Evolutionary conservation across 371 early-diverging fungal genomes (phyloP), one percentile per base, ranked within the genome.

Genomic region (Funneliformis caledonium): DNA sequence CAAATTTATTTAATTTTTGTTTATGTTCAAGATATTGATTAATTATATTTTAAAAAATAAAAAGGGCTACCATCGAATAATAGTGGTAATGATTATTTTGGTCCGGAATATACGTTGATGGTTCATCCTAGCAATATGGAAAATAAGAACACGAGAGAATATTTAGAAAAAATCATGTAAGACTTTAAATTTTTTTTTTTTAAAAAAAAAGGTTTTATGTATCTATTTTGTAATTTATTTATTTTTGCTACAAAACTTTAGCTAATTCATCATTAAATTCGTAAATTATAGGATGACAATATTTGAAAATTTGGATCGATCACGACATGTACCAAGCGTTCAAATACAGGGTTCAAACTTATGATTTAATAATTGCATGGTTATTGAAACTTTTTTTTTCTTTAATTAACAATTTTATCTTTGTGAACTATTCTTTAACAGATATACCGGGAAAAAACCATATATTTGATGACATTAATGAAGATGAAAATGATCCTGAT

Each of bases 61-160:
- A 68, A 72, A 37, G 56, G 93, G 64, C 85, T 98, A 81, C 97
- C 99, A 0, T 94, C 90, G 84, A 97, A 97, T 84, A 97, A 97
- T 76, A 98, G 98, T 77, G 98, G 97, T 85, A 96, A 92, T 82
- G 96, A 96, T 67, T 96, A 95, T 82, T 97, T 91, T 84, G 97
- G 97, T 0, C 98, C 98, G 0, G 97, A 97, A 80, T 97, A 93
- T 85, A 91, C 91, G 59, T 87, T 99, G 42, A 95, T 97, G 70
- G 97, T 99, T 8, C 96, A 95, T 5, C 88, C 95, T 5, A 96
- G 92, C 83, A 97, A 97, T 80, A 99, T 99, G 98, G 95, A 96
- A 56, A 97, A 99, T 87, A 89, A 93, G 83, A 97, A 99, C 87
- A 92, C 95, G 1, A 88, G 90, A 19, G 94, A 98, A 83, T 98